Percentiles rank a stretch among this genome's conserved stretches.
These are phyloP conservation scores for Dactylonectria estremocensis DNA, from an alignment of 2,329 filamentous ascomycete species.

Conservation along the genomic window DNA sequence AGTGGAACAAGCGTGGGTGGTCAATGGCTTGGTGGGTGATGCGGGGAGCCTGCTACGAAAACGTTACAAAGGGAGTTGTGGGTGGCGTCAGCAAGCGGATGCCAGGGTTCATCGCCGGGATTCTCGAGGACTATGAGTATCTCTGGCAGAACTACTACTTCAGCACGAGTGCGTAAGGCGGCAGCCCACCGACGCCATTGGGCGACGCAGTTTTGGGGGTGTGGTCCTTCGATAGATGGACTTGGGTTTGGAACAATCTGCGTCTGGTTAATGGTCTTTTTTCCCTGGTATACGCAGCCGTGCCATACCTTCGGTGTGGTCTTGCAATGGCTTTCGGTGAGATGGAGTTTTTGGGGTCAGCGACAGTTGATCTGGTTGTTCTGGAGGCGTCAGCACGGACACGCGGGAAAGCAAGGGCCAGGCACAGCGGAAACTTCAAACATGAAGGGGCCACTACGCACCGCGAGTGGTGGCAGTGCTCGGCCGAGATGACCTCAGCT, in stretches of 20 bases:
- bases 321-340: background rate
- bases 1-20: slow-evolving; percentile 91
- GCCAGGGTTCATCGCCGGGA: slow-evolving; percentile 84
- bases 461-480: slow-evolving; percentile 44
- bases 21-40: slow-evolving; percentile 95
- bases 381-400: slow-evolving; percentile 19
- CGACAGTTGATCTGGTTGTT: background rate
- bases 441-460: slow-evolving; percentile 20
- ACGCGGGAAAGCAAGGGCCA: background rate
- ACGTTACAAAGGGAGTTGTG: slow-evolving; percentile 84
- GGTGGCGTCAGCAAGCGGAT: slow-evolving; percentile 81
- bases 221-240: slow-evolving; percentile 10
- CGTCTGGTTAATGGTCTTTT: slow-evolving; percentile 15
- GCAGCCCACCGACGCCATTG: background rate
- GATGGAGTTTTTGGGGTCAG: slow-evolving; percentile 10
- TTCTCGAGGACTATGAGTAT: slow-evolving; percentile 97
- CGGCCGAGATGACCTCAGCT: slow-evolving; percentile 42
- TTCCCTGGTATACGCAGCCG: slow-evolving; percentile 14
- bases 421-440: slow-evolving; percentile 12
- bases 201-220: background rate
- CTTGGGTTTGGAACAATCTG: background rate
- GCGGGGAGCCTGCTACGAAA: slow-evolving; percentile 97
- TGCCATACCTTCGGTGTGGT: slow-evolving; percentile 7
- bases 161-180: slow-evolving; percentile 64
- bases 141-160: slow-evolving; percentile 99